phyloP scores from a whole-genome alignment of 345 rosid genomes.

The Camelina neglecta region DNA sequence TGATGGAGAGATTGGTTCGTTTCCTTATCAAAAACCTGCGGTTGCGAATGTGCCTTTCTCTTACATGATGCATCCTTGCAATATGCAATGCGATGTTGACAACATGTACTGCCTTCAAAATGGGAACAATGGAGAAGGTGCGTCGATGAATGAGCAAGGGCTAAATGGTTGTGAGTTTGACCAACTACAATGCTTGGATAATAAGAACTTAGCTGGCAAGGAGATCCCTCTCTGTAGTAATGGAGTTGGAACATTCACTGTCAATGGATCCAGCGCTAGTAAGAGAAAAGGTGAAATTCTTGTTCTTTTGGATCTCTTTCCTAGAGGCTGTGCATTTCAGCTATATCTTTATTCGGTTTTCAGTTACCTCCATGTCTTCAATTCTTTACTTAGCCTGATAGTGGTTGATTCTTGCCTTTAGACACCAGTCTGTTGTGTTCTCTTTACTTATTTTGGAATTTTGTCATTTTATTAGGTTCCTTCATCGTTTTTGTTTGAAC shows the following conservation, averaged over 20 bases:
- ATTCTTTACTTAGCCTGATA: neutral
- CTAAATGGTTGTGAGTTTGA: constrained; percentile 72
- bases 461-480: neutral
- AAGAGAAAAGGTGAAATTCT: constrained; percentile 70
- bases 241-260: constrained; percentile 49
- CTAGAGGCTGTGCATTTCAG: neutral
- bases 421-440: neutral
- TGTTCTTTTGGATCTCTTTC: constrained; percentile 1
- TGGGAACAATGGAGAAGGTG: constrained; percentile 57
- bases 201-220: constrained; percentile 56
- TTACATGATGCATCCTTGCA: constrained; percentile 74
- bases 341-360: neutral
- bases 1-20: constrained; percentile 93
- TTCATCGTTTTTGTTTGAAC: neutral
- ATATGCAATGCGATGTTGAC: constrained; percentile 69
- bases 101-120: constrained; percentile 65
- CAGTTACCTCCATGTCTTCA: constrained; percentile 4
- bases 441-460: neutral
- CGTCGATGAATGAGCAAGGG: constrained; percentile 54
- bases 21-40: constrained; percentile 79
- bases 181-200: constrained; percentile 44
- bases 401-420: neutral
- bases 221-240: constrained; percentile 56
- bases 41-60: constrained; percentile 50
- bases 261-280: constrained; percentile 49